Conservation (phyloP, 768 basidiomycete genomes). For the Mycena vitilis region DNA sequence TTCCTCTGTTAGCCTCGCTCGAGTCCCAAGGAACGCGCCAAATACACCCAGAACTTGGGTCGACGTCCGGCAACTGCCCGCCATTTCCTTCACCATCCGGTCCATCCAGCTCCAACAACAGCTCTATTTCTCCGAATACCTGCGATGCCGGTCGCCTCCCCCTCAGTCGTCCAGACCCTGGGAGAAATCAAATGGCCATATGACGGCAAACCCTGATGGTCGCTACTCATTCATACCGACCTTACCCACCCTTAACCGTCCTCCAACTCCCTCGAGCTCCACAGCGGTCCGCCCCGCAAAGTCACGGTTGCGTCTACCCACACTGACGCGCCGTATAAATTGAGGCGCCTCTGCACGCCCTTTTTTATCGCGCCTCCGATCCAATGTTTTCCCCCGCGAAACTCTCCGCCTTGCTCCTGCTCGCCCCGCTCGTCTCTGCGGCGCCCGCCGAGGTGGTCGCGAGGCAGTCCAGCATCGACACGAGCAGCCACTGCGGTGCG, state of each 20-base stretch:
- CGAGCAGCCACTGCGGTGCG: conserved; percentile 29
- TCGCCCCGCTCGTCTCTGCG: conserved; percentile 19
- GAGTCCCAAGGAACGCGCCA: too few relatives aligned
- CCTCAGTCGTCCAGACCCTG: not conserved
- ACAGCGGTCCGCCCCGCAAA: conserved; percentile 14
- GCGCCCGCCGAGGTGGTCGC: conserved; percentile 11
- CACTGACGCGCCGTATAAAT: conserved; percentile 7
- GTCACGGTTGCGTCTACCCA: not conserved
- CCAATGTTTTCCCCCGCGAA: conserved; percentile 21
- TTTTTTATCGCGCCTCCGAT: not conserved
- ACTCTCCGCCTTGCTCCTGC: conserved; percentile 23
- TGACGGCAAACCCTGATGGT: conserved; percentile 16
- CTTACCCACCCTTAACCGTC: conserved; percentile 9
- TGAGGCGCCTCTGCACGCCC: not conserved
- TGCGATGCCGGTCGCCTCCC: not conserved
- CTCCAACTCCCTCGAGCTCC: not conserved
- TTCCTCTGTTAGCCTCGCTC: too few relatives aligned
- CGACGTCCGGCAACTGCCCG: not conserved
- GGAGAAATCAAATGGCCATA: conserved; percentile 16
- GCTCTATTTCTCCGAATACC: conserved; percentile 2
- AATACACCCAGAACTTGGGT: too few relatives aligned
- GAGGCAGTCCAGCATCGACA: conserved; percentile 22
- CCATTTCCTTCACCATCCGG: not conserved
- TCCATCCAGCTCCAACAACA: not conserved
- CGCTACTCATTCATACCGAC: conserved; percentile 10